These are phyloP conservation scores for Bruguiera gymnorhiza DNA, from an alignment of 345 rosid genomes.

Conservation along the genomic window DNA sequence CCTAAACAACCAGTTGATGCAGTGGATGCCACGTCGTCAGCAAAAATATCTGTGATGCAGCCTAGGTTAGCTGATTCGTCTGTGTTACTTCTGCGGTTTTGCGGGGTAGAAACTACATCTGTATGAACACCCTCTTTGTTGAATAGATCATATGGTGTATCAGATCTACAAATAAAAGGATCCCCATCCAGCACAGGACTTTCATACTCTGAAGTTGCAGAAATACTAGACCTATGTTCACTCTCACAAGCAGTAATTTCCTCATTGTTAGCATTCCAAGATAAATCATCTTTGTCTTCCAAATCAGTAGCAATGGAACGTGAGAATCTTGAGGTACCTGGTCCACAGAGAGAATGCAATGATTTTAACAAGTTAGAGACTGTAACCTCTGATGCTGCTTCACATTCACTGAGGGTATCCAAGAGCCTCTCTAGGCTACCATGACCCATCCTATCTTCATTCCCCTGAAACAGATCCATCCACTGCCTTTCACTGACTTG, in stretches of 20 bases:
- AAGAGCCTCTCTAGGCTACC: constrained; percentile 46
- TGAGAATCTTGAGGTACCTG: constrained; percentile 18
- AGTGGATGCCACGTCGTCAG: neutral
- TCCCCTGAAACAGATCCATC: constrained; percentile 48
- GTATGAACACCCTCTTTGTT: neutral
- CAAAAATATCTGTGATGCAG: neutral
- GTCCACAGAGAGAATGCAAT: constrained; percentile 39
- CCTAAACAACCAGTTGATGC: constrained; percentile 25
- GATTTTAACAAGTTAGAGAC: constrained; percentile 60
- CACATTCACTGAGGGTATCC: constrained; percentile 43
- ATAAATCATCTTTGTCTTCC: neutral
- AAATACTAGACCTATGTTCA: constrained; percentile 1
- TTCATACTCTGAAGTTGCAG: constrained; percentile 2
- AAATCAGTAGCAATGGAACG: constrained; percentile 9
- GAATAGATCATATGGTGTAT: neutral
- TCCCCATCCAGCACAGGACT: constrained; percentile 5
- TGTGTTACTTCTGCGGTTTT: neutral
- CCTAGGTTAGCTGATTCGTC: neutral
- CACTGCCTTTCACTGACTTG: constrained; percentile 76
- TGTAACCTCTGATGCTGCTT: constrained; percentile 49
- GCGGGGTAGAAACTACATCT: constrained; percentile 1
- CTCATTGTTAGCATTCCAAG: neutral
- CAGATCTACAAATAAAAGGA: constrained; percentile 10
- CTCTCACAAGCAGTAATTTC: constrained; percentile 6
- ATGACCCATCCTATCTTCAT: constrained; percentile 33